These are phyloP conservation scores for Coemansia sp. DNA, from an alignment of 192 early-diverging fungal genomes.

Conservation along the genomic window DNA sequence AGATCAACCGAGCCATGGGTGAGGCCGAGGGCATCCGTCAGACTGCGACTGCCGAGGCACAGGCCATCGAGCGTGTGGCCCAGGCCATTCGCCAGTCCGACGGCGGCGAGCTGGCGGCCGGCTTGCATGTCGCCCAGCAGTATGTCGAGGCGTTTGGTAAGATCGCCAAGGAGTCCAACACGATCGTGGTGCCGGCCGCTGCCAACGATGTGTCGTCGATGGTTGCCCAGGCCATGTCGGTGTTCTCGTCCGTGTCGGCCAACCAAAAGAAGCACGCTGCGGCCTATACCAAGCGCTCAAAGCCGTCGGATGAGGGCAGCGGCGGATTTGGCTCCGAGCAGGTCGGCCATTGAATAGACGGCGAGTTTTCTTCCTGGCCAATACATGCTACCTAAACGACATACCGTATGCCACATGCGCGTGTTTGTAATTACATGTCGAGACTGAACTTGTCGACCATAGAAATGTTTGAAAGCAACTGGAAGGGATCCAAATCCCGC, in stretches of 20 bases:
- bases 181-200: conserved; percentile 81
- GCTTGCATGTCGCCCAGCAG: conserved; percentile 90
- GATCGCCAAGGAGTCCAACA: conserved; percentile 89
- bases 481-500: too few species aligned
- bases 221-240: conserved; percentile 74
- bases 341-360: conserved; percentile 33
- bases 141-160: conserved; percentile 92
- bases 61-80: conserved; percentile 77
- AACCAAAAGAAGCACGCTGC: conserved; percentile 20
- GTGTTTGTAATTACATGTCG: too few species aligned
- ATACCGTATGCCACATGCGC: too few species aligned
- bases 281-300: neutral
- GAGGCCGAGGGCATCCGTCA: conserved; percentile 87
- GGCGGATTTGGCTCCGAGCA: conserved; percentile 48
- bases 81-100: conserved; percentile 62
- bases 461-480: too few species aligned
- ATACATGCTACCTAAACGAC: too few species aligned
- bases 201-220: conserved; percentile 80
- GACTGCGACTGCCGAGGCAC: conserved; percentile 75
- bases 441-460: too few species aligned
- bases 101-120: conserved; percentile 77
- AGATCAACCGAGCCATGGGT: conserved; percentile 86
- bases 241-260: conserved; percentile 34
- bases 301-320: conserved; percentile 6
- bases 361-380: too few species aligned